These are phyloP conservation scores for Primulina tabacum DNA, from an alignment of 257 asterid genomes.

Conservation along the genomic window DNA sequence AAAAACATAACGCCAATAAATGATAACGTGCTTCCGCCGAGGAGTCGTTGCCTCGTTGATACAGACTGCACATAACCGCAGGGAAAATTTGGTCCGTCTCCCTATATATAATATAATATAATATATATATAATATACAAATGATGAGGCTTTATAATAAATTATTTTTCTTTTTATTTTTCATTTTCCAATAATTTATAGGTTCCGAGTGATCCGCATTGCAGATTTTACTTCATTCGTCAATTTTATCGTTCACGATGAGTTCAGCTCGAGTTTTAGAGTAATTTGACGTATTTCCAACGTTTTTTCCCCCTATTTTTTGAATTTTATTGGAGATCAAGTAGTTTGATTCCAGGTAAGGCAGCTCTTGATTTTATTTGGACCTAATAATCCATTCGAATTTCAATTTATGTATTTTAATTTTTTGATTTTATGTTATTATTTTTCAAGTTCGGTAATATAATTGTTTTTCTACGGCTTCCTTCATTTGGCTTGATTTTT, in stretches of 20 bases:
- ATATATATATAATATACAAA: neutral
- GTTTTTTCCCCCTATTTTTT: constrained; percentile 7
- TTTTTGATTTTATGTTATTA: neutral
- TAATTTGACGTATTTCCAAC: constrained; percentile 18
- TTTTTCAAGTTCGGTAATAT: constrained; percentile 22
- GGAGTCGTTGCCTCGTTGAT: too few species aligned
- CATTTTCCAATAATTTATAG: constrained; percentile 4
- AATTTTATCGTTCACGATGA: constrained; percentile 27
- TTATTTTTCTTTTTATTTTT: neutral
- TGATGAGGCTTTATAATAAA: constrained; percentile 2
- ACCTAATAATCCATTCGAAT: neutral
- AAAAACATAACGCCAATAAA: too few species aligned
- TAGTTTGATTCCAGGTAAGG: constrained; percentile 34
- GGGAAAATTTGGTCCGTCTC: constrained; percentile 12
- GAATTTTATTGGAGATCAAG: constrained; percentile 30
- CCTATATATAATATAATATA: neutral
- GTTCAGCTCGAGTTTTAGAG: constrained; percentile 21
- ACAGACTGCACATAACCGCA: constrained; percentile 32
- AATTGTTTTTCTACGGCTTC: constrained; percentile 22
- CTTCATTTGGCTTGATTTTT: constrained; percentile 6
- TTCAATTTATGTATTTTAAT: neutral
- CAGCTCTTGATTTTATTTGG: neutral
- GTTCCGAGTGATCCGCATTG: constrained; percentile 23
- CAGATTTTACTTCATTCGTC: neutral
- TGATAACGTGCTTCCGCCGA: too few species aligned